Percentiles rank a stretch among this genome's conserved stretches.
phyloP scores from a whole-genome alignment of 352 stramenopile species.

The Pythium aristosporum region DNA sequence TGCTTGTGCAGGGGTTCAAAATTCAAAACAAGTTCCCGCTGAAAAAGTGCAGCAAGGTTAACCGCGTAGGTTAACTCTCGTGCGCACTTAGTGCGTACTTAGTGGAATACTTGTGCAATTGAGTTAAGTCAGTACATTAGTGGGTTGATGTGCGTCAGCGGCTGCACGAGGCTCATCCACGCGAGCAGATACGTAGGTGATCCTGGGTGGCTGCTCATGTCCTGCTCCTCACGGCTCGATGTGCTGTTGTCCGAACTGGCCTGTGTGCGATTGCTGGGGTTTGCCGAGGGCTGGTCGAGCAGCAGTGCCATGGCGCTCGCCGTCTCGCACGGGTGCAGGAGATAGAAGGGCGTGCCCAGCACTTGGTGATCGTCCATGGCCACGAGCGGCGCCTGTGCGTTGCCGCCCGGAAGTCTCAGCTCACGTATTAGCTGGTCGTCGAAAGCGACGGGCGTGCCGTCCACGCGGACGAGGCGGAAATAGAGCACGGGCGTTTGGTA shows the following conservation, averaged over 20 bases:
- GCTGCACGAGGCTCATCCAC: constrained; percentile 78
- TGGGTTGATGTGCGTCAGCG: constrained; percentile 54
- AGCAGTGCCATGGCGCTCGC: constrained; percentile 63
- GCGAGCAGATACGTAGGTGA: constrained; percentile 47
- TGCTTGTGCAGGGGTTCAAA: constrained; percentile 13
- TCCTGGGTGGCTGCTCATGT: not conserved
- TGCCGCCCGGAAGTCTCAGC: constrained; percentile 40
- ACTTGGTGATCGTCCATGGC: constrained; percentile 74
- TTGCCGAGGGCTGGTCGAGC: constrained; percentile 22
- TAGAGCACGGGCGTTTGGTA: constrained; percentile 79
- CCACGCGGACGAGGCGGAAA: constrained; percentile 43
- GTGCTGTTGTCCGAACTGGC: not conserved
- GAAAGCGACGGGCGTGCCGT: constrained; percentile 39
- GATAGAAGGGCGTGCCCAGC: constrained; percentile 61
- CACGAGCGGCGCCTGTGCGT: constrained; percentile 35
- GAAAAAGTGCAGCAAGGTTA: not conserved
- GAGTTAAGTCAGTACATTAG: constrained; percentile 33
- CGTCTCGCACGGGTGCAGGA: constrained; percentile 82
- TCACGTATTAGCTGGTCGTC: not conserved
- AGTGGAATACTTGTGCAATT: not conserved
- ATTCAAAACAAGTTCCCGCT: constrained; percentile 19
- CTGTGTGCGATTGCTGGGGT: not conserved
- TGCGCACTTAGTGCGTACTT: constrained; percentile 24
- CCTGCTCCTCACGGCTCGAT: not conserved
- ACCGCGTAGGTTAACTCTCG: not conserved